A percentile compares a stretch with the other conserved stretches of the same genome.
phyloP scores from a whole-genome alignment of 1,284 basidiomycete species.

The Rugosomyces carneus region DNA sequence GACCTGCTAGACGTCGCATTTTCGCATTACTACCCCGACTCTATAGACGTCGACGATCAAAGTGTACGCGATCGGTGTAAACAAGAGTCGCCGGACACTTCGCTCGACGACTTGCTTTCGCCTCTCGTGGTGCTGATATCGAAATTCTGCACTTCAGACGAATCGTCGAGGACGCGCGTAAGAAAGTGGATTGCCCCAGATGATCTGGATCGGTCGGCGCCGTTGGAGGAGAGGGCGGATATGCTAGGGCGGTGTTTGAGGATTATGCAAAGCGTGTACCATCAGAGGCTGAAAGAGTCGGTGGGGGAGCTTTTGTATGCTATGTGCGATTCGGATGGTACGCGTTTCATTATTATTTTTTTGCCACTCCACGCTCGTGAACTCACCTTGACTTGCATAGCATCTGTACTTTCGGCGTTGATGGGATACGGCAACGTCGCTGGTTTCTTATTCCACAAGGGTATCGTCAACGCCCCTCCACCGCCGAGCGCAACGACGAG shows the following conservation, averaged over 20 bases:
- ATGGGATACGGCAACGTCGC: slow-evolving; percentile 92
- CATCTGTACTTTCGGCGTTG: slow-evolving; percentile 59
- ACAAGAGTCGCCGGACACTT: slow-evolving; percentile 39
- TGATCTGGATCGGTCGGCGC: slow-evolving; percentile 70
- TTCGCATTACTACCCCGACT: slow-evolving; percentile 60
- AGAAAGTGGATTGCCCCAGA: slow-evolving; percentile 66
- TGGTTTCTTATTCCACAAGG: slow-evolving; percentile 86
- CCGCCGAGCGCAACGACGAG: slow-evolving; percentile 27
- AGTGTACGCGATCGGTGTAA: slow-evolving; percentile 47
- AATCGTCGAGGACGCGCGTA: slow-evolving; percentile 47
- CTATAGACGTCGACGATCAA: slow-evolving; percentile 55
- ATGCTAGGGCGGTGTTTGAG: slow-evolving; percentile 75
- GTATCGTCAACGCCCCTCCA: slow-evolving; percentile 57
- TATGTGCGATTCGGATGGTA: slow-evolving; percentile 76
- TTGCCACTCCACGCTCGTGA: not conserved
- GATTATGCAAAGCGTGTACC: slow-evolving; percentile 69
- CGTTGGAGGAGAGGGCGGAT: slow-evolving; percentile 68
- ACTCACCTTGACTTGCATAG: slow-evolving; percentile 30
- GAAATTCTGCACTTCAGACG: slow-evolving; percentile 60
- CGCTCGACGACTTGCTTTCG: slow-evolving; percentile 71
- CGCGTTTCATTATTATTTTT: slow-evolving; percentile 19
- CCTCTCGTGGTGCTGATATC: slow-evolving; percentile 73
- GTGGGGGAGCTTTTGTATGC: slow-evolving; percentile 85
- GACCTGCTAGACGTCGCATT: slow-evolving; percentile 62
- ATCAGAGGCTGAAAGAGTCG: slow-evolving; percentile 63